Evolutionary conservation across 176 grass and related monocot species (phyloP).

Genomic region (Thinopyrum elongatum): DNA sequence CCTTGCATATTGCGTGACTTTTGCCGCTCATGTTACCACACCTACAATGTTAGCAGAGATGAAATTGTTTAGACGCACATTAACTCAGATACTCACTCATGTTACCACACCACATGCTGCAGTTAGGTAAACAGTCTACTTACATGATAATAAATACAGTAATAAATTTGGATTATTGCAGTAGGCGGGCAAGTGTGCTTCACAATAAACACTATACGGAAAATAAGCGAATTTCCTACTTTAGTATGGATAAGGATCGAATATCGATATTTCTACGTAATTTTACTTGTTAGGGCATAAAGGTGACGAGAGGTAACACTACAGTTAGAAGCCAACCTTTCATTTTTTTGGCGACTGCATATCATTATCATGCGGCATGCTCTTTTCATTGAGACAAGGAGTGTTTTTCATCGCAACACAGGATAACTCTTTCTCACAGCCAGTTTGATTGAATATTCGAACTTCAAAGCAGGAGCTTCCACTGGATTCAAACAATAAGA

Average conservation of each 20-base stretch:
- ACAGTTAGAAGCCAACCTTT: not conserved
- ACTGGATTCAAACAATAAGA: constrained; percentile 32
- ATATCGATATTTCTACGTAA: not conserved
- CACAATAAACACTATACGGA: not conserved
- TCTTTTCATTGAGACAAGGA: not conserved
- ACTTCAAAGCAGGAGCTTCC: constrained; percentile 2
- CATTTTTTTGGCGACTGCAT: not conserved
- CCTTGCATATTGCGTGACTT: not conserved
- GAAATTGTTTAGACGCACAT: not conserved
- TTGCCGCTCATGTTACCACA: constrained; percentile 8
- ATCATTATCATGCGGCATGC: not conserved
- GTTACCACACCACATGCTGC: not conserved
- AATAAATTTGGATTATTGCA: not conserved
- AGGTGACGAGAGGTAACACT: not conserved
- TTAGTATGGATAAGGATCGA: not conserved
- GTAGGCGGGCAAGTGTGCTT: not conserved
- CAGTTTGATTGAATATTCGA: not conserved
- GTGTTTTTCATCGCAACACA: not conserved
- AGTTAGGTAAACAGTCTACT: not conserved
- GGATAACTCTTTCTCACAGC: not conserved
- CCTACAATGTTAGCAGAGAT: not conserved
- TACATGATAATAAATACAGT: not conserved
- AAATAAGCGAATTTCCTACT: not conserved
- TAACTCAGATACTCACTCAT: not conserved
- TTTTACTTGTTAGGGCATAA: not conserved